These are phyloP conservation scores for Cadophora sp. DNA, from an alignment of 2,329 filamentous ascomycete species.

Conservation along the genomic window DNA sequence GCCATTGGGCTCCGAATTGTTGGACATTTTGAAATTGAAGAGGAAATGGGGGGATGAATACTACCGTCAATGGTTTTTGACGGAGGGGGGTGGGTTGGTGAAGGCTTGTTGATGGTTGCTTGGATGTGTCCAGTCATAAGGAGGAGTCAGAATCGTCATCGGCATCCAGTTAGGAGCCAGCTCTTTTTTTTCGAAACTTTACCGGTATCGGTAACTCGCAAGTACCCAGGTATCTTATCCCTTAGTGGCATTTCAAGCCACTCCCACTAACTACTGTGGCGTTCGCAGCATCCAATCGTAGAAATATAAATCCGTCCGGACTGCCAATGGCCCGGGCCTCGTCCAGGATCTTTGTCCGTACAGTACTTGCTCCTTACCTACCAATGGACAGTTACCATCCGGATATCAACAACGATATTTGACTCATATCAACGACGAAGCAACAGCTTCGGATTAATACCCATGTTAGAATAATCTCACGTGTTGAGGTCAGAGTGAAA, in stretches of 20 bases:
- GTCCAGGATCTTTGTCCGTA: too few species aligned
- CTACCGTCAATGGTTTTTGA: background rate
- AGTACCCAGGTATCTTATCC: too few species aligned
- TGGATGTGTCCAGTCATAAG: constrained; percentile 4
- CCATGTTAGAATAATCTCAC: constrained; percentile 2
- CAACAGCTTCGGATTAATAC: constrained; percentile 9
- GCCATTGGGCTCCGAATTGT: too few species aligned
- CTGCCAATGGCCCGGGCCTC: too few species aligned
- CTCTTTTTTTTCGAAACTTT: background rate
- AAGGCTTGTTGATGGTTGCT: background rate
- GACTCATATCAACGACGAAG: background rate
- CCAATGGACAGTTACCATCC: too few species aligned
- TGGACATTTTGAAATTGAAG: background rate
- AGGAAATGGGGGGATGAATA: background rate
- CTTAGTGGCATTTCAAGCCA: background rate
- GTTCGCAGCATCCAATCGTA: background rate
- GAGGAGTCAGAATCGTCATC: constrained; percentile 8
- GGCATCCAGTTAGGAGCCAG: background rate
- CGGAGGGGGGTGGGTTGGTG: background rate
- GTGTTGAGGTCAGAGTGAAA: constrained; percentile 1
- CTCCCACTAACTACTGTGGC: too few species aligned
- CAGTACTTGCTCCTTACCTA: too few species aligned
- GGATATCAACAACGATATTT: background rate
- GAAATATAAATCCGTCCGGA: too few species aligned
- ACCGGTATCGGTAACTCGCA: background rate